Conservation (phyloP, 2,329 filamentous ascomycete genomes). For the Colletotrichum karsti region DNA sequence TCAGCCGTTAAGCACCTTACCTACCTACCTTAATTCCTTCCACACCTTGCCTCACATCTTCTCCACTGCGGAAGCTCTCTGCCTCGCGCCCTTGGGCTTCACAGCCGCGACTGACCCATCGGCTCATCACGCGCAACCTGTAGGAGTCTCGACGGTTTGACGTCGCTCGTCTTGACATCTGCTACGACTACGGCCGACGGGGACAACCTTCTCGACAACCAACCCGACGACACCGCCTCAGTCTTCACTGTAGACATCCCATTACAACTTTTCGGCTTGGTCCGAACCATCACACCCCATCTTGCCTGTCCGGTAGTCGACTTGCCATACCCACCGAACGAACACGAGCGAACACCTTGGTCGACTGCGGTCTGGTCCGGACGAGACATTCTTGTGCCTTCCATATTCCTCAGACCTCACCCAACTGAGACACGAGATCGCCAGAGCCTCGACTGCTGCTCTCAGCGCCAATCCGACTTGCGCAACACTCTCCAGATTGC, state of each 20-base stretch:
- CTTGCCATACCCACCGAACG: background rate
- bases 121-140: background rate
- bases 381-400: background rate
- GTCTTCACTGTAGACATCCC: background rate
- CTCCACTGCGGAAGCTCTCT: background rate
- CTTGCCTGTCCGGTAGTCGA: background rate
- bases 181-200: background rate
- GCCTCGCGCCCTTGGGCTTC: background rate
- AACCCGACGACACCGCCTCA: background rate
- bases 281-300: background rate
- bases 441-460: no score
- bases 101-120: background rate
- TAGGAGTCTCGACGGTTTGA: background rate
- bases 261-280: background rate
- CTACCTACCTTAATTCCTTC: background rate
- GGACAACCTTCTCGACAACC: background rate
- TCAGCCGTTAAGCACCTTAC: no score
- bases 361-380: background rate
- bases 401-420: background rate
- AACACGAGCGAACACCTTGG: no score
- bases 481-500: background rate
- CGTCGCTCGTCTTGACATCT: background rate
- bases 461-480: no score
- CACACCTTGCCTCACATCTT: background rate
- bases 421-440: background rate